Base-by-base conservation (phyloP, 805 yeast genomes). In the Yamadazyma phyllophila region DNA sequence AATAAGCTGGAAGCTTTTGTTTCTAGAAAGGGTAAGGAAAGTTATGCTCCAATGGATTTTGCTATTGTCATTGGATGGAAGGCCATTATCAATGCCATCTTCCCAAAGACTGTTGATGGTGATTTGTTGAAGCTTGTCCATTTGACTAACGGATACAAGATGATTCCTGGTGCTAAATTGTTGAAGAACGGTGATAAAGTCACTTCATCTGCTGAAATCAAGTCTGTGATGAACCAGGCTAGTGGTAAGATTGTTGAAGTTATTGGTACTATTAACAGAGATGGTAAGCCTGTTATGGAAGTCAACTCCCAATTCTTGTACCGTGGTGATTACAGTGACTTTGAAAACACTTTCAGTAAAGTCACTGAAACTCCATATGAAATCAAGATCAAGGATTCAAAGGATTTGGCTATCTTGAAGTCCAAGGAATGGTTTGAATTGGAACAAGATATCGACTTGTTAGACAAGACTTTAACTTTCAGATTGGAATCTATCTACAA, bases 41-140 rank as follows among this genome's bases (percentile, higher is more conserved):
- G 88, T 48, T 76, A 82, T 57, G 99, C 98, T 40, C 99, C 99
- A 61, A 92, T 94, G 98, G 99, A 94, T 75, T 94, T 91, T 63
- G 98, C 99, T 41, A 94, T 94, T 66, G 97, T 94, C 47, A 81
- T 91, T 58, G 98, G 99, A 38, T 94, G 99, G 99, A 86, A 85
- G 73, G 95, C 97, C 41, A 92, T 94, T 64, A 92, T 94, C 74
- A 89, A 87, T 75, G 91, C 97, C n/a, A 88, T 94, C 58, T 94
- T 94, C 94, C 99, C 99, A 45, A 81, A 81, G 64, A 82, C 84
- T 52, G 95, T 94, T 59, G 98, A 95, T 66, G 99, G 99, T 70
- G 99, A 94, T 66, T 77, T 94, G 62, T 77, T 94, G 72, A 86
- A 85, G 66, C 79, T 94, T 61, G 99, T 94, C 46, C 99, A 94